Evolutionary conservation across 2,329 filamentous ascomycete species (phyloP).

Genomic region (Aspergillus phoenicis): DNA sequence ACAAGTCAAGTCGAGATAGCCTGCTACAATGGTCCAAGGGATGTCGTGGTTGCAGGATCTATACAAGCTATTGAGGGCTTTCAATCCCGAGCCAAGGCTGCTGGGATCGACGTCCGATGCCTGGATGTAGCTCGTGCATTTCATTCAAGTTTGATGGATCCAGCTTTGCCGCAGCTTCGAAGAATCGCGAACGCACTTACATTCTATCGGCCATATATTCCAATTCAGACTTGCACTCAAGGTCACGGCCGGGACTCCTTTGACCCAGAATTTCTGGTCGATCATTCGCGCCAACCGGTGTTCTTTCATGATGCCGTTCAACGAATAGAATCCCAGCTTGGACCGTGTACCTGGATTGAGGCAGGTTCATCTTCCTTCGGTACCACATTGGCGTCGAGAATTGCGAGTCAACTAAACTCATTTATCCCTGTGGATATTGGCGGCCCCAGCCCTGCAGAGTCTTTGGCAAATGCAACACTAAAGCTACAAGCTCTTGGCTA

Average conservation of each 20-base stretch:
- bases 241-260: background rate
- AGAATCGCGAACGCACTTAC: background rate
- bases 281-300: background rate
- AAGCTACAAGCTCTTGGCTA: background rate
- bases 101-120: background rate
- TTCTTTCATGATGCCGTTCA: background rate
- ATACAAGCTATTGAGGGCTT: background rate
- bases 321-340: background rate
- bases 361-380: background rate
- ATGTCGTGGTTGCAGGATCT: background rate
- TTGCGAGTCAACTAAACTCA: background rate
- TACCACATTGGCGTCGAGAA: background rate
- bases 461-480: background rate
- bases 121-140: background rate
- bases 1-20: constrained; percentile 27
- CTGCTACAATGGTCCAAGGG: constrained; percentile 11
- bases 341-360: background rate
- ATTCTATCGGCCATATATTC: background rate
- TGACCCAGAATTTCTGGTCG: background rate
- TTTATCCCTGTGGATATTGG: background rate
- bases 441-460: background rate
- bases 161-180: background rate
- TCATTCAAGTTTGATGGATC: constrained; percentile 2
- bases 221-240: background rate
- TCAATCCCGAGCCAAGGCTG: background rate